phyloP scores from a whole-genome alignment of 2,329 filamentous ascomycete species.

The Ceratocystis papillata region DNA sequence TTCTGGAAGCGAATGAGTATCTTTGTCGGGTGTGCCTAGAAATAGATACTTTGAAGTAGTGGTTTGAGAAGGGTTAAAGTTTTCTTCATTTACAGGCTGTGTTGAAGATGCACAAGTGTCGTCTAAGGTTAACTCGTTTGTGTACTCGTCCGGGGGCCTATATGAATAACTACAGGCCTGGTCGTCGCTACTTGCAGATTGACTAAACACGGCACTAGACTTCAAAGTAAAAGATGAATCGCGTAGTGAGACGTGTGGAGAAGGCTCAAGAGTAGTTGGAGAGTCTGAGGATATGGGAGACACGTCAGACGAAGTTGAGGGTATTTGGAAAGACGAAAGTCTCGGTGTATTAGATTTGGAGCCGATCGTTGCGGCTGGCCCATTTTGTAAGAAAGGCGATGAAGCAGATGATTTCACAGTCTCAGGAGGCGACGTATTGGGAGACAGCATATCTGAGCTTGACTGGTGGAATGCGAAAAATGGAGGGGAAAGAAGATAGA shows the following conservation, averaged over 20 bases:
- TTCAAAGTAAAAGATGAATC: constrained; percentile 10
- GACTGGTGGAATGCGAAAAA: background rate
- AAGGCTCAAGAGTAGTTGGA: background rate
- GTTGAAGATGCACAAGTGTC: background rate
- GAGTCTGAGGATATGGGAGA: background rate
- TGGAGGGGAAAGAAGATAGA: background rate
- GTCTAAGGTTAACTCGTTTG: background rate
- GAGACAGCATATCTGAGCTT: constrained; percentile 7
- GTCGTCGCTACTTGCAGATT: background rate
- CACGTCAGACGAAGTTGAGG: background rate
- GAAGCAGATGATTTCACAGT: constrained; percentile 10
- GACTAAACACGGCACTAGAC: constrained; percentile 27
- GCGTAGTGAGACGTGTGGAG: background rate
- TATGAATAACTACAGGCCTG: too few species aligned
- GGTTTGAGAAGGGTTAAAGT: background rate
- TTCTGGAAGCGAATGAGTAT: background rate
- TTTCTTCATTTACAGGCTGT: background rate
- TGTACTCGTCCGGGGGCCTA: background rate
- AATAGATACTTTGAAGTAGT: background rate
- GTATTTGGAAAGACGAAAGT: constrained; percentile 4
- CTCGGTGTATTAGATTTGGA: background rate
- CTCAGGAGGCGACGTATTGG: background rate
- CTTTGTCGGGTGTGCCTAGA: background rate
- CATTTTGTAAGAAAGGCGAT: constrained; percentile 3
- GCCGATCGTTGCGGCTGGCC: background rate